Conservation (phyloP, 768 basidiomycete genomes). For the Collybiopsis luxurians region DNA sequence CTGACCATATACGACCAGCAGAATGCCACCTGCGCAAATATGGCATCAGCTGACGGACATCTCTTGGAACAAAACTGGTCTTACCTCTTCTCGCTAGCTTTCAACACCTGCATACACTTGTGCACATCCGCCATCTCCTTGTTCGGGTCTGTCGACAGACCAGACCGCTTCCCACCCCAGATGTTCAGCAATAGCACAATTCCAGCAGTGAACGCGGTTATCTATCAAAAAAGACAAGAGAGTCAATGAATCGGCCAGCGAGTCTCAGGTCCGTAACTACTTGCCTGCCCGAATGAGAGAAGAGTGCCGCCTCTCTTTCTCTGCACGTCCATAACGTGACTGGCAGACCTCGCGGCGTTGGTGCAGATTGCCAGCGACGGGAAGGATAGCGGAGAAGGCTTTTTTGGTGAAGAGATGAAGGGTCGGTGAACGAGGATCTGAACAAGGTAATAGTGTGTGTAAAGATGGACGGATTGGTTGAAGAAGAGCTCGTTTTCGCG, state of each 20-base stretch:
- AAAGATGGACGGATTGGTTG: constrained; percentile 41
- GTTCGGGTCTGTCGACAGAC: constrained; percentile 26
- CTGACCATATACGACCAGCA: constrained; percentile 14
- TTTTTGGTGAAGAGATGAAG: constrained; percentile 55
- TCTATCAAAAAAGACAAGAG: constrained; percentile 16
- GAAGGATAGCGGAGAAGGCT: constrained; percentile 27
- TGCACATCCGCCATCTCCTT: constrained; percentile 42
- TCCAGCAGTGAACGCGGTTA: constrained; percentile 18
- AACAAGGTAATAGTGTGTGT: constrained; percentile 19
- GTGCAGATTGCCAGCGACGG: constrained; percentile 70
- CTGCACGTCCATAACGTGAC: constrained; percentile 53
- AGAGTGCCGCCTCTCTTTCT: constrained; percentile 6
- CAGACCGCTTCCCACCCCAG: constrained; percentile 38
- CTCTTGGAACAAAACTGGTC: background rate
- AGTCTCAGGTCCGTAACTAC: background rate
- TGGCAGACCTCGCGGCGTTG: constrained; percentile 64
- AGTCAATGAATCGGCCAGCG: background rate
- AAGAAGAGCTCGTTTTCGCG: constrained; percentile 34
- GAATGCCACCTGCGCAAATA: constrained; percentile 11
- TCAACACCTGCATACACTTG: constrained; percentile 36
- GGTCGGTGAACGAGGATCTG: constrained; percentile 69
- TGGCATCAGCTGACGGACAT: background rate
- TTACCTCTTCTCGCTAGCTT: constrained; percentile 14
- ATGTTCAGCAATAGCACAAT: constrained; percentile 49
- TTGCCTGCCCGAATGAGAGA: constrained; percentile 15